These are phyloP conservation scores for Fusarium avenaceum DNA, from an alignment of 2,329 filamentous ascomycete species.

Conservation along the genomic window DNA sequence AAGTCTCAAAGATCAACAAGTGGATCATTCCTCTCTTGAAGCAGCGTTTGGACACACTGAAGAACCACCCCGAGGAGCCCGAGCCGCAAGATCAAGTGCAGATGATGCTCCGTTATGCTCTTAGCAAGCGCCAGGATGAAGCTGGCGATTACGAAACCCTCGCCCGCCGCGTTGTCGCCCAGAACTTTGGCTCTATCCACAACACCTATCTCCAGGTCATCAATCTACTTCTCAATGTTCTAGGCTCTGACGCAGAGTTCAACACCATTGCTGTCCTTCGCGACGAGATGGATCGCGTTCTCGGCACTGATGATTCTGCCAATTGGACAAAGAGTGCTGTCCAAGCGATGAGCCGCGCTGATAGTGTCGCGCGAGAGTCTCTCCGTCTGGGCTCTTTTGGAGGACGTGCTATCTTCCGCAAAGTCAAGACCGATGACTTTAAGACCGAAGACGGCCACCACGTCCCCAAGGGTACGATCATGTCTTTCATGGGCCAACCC, in stretches of 20 bases:
- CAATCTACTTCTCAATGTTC: conserved; percentile 57
- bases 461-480: conserved; percentile 52
- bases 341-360: conserved; percentile 55
- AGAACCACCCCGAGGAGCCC: conserved; percentile 19
- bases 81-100: conserved; percentile 58
- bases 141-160: conserved; percentile 50
- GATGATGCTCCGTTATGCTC: conserved; percentile 58
- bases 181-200: conserved; percentile 58
- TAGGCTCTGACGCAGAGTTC: conserved; percentile 54
- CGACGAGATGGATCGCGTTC: conserved; percentile 54
- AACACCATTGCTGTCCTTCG: conserved; percentile 56
- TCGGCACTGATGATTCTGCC: conserved; percentile 43
- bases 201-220: conserved; percentile 57
- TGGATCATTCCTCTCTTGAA: conserved; percentile 46
- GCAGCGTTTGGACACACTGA: conserved; percentile 27
- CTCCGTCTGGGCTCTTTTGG: conserved; percentile 55
- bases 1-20: conserved; percentile 47
- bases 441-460: conserved; percentile 51
- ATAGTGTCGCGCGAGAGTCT: conserved; percentile 61
- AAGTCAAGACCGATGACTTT: conserved; percentile 49
- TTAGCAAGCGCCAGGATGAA: conserved; percentile 56
- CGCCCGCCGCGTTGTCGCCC: conserved; percentile 49
- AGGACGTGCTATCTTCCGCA: conserved; percentile 49
- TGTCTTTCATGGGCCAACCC: conserved; percentile 53
- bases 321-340: conserved; percentile 58